Evolutionary conservation across 2,329 filamentous ascomycete genomes (phyloP).

Genomic region (Fusarium luffae): DNA sequence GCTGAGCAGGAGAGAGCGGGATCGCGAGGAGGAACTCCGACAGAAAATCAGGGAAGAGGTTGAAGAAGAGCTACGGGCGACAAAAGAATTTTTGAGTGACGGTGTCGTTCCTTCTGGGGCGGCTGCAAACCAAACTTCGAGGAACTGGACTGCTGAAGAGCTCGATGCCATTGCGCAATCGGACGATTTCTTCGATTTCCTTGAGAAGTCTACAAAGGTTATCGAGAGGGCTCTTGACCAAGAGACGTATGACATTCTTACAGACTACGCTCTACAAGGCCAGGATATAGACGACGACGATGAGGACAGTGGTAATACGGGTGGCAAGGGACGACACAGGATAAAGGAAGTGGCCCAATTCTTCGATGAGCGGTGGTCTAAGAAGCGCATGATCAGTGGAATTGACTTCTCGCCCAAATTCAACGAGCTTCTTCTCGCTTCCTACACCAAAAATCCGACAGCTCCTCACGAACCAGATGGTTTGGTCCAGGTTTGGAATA

Average conservation of each 20-base stretch:
- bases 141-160: conserved; percentile 85
- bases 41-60: conserved; percentile 88
- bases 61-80: conserved; percentile 86
- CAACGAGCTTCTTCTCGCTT: conserved; percentile 89
- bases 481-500: conserved; percentile 95
- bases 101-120: conserved; percentile 45
- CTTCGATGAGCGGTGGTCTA: conserved; percentile 94
- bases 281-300: conserved; percentile 83
- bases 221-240: conserved; percentile 95
- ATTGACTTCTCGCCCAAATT: conserved; percentile 97
- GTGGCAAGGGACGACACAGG: conserved; percentile 76
- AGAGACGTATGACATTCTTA: conserved; percentile 90
- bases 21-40: conserved; percentile 89
- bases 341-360: conserved; percentile 93
- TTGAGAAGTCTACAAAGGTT: conserved; percentile 95
- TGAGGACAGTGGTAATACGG: conserved; percentile 76
- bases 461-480: conserved; percentile 94
- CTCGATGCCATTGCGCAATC: conserved; percentile 90
- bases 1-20: conserved; percentile 80
- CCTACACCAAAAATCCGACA: conserved; percentile 97
- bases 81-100: conserved; percentile 69
- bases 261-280: conserved; percentile 89
- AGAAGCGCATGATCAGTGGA: conserved; percentile 96
- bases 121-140: conserved; percentile 75
- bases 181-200: conserved; percentile 92